Evolutionary conservation across 2,329 filamentous ascomycete genomes (phyloP).

Genomic region (Venturia asperata): DNA sequence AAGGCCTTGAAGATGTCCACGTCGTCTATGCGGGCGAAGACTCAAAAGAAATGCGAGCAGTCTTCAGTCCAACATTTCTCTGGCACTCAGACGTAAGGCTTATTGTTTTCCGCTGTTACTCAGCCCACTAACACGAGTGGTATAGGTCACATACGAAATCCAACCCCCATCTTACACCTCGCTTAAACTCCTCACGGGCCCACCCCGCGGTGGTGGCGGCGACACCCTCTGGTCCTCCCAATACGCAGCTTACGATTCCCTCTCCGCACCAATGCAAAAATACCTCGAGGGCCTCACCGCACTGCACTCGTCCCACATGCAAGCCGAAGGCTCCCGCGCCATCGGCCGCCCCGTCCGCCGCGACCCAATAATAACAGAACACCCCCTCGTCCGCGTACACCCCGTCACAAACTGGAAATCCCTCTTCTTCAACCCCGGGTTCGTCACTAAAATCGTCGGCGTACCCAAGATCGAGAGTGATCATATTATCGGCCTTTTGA

Average conservation of each 20-base stretch:
- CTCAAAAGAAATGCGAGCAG: conserved; percentile 53
- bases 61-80: conserved; percentile 72
- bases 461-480: conserved; percentile 51
- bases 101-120: too few species aligned
- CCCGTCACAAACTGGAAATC: conserved; percentile 60
- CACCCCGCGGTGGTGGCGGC: conserved; percentile 62
- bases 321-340: conserved; percentile 61
- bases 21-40: conserved; percentile 67
- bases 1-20: conserved; percentile 68
- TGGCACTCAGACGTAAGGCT: conserved; percentile 80
- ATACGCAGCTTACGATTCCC: conserved; percentile 70
- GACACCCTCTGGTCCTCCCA: conserved; percentile 79
- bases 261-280: conserved; percentile 72
- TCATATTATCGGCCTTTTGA: conserved; percentile 45
- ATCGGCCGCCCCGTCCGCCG: conserved; percentile 65
- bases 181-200: conserved; percentile 75
- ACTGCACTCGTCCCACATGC: conserved; percentile 73
- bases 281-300: conserved; percentile 73
- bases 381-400: conserved; percentile 75
- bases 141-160: conserved; percentile 61
- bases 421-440: conserved; percentile 53
- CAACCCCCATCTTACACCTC: conserved; percentile 89
- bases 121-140: too few species aligned
- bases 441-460: conserved; percentile 52
- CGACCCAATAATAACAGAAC: conserved; percentile 65